phyloP scores from a whole-genome alignment of 768 basidiomycete genomes.

The Leccinum olivaceopallidum region DNA sequence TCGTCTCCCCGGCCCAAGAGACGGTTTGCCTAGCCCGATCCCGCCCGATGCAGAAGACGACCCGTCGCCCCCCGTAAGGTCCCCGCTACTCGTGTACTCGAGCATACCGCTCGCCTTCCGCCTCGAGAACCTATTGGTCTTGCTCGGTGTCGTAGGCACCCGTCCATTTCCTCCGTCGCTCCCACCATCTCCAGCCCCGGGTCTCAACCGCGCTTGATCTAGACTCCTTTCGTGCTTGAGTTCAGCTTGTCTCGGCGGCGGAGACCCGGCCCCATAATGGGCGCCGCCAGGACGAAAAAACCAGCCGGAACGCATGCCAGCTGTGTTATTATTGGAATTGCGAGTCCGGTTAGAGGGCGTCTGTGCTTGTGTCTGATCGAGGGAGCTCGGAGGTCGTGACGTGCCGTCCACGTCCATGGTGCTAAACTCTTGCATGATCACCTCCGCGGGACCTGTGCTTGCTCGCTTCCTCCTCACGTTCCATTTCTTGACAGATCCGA shows the following conservation, averaged over 20 bases:
- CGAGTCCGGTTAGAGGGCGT: slow-evolving; percentile 24
- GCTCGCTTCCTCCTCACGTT: slow-evolving; percentile 45
- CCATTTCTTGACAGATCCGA: slow-evolving; percentile 63
- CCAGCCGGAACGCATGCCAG: slow-evolving; percentile 35
- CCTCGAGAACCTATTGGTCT: slow-evolving; percentile 20
- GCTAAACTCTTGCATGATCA: slow-evolving; percentile 29
- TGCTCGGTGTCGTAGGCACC: slow-evolving; percentile 31
- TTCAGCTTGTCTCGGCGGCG: slow-evolving; percentile 38
- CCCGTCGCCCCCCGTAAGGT: slow-evolving; percentile 23
- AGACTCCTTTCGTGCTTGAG: slow-evolving; percentile 34
- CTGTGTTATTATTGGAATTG: slow-evolving; percentile 13
- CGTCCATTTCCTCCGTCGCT: slow-evolving; percentile 1
- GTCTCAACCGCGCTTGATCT: slow-evolving; percentile 26
- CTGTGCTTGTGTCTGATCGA: slow-evolving; percentile 16
- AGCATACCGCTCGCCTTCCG: slow-evolving; percentile 27
- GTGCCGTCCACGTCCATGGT: slow-evolving; percentile 24
- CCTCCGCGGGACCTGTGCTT: slow-evolving; percentile 43
- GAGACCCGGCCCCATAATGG: slow-evolving; percentile 44
- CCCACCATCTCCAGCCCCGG: slow-evolving; percentile 6
- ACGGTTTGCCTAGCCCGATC: slow-evolving; percentile 26
- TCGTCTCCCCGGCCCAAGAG: slow-evolving; percentile 34
- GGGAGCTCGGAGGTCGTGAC: slow-evolving; percentile 31
- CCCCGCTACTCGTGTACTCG: slow-evolving; percentile 28
- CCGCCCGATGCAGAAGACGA: slow-evolving; percentile 23
- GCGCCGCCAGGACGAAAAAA: slow-evolving; percentile 54